phyloP scores from a whole-genome alignment of 2,329 filamentous ascomycete genomes.

The Amauroascus verrucosus region DNA sequence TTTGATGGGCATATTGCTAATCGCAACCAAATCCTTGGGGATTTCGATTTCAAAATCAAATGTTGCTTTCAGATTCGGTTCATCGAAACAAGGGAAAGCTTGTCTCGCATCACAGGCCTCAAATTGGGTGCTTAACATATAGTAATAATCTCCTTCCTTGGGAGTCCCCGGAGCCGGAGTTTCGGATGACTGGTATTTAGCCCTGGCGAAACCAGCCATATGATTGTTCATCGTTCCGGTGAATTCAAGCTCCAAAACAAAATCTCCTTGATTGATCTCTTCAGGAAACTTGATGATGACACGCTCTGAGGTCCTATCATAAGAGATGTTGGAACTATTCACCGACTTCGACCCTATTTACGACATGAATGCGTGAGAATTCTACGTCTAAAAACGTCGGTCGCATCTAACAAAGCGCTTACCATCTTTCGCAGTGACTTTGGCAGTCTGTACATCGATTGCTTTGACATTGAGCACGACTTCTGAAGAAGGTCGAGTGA shows the following conservation, averaged over 20 bases:
- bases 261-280: slow-evolving; percentile 56
- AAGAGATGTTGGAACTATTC: slow-evolving; percentile 58
- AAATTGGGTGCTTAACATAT: slow-evolving; percentile 91
- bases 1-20: slow-evolving; percentile 94
- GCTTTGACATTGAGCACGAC: slow-evolving; percentile 79
- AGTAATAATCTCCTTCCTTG: slow-evolving; percentile 54
- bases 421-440: slow-evolving; percentile 30
- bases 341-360: slow-evolving; percentile 16
- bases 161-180: slow-evolving; percentile 67
- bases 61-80: slow-evolving; percentile 91
- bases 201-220: slow-evolving; percentile 89
- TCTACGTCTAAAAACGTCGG: not conserved
- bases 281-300: slow-evolving; percentile 66
- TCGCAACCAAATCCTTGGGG: slow-evolving; percentile 72
- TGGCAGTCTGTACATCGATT: slow-evolving; percentile 60
- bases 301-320: slow-evolving; percentile 76
- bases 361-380: slow-evolving; percentile 1
- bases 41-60: slow-evolving; percentile 92
- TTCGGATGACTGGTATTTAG: slow-evolving; percentile 76
- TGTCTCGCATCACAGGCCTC: slow-evolving; percentile 90
- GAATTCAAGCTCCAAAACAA: slow-evolving; percentile 64
- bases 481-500: slow-evolving; percentile 61
- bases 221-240: slow-evolving; percentile 75
- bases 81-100: slow-evolving; percentile 96
- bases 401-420: not conserved